Conservation (phyloP, 305 asterid genomes). For the Andrographis paniculata region DNA sequence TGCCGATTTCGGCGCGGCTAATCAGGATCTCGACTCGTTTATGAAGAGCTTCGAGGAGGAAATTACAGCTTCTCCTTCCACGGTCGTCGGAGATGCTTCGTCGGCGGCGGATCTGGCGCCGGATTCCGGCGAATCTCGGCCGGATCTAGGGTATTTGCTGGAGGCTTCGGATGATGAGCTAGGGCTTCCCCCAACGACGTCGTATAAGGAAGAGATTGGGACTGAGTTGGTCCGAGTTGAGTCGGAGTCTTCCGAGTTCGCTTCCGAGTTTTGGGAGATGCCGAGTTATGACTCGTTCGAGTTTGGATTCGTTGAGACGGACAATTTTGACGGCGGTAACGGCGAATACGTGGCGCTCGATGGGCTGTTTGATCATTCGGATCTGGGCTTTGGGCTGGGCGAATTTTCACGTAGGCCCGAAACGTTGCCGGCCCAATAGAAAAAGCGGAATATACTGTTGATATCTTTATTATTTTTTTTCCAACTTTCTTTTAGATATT, state of each 20-base stretch:
- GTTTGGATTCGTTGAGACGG: conserved; percentile 26
- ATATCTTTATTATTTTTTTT: conserved; percentile 3
- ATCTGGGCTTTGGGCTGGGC: conserved; percentile 39
- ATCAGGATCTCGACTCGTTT: conserved; percentile 55
- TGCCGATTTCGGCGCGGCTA: background rate
- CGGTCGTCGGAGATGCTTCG: conserved; percentile 7
- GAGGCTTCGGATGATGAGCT: conserved; percentile 85
- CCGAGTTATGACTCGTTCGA: conserved; percentile 52
- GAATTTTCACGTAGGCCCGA: conserved; percentile 47
- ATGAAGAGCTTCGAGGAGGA: conserved; percentile 75
- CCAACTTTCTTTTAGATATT: too few species aligned
- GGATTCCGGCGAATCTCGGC: conserved; percentile 47
- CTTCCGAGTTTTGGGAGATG: conserved; percentile 38
- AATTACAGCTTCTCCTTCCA: conserved; percentile 26
- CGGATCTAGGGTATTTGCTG: conserved; percentile 56
- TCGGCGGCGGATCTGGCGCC: conserved; percentile 28
- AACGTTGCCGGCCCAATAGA: conserved; percentile 50
- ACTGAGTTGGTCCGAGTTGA: conserved; percentile 26
- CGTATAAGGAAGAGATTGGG: conserved; percentile 14
- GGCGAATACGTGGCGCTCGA: conserved; percentile 49
- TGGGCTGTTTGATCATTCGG: conserved; percentile 66
- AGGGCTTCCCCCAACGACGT: conserved; percentile 60
- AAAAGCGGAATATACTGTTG: conserved; percentile 18
- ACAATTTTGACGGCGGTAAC: conserved; percentile 5
- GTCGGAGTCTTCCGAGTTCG: conserved; percentile 32